These are phyloP conservation scores for Echites panduratus DNA, from an alignment of 257 asterid species.

Conservation along the genomic window DNA sequence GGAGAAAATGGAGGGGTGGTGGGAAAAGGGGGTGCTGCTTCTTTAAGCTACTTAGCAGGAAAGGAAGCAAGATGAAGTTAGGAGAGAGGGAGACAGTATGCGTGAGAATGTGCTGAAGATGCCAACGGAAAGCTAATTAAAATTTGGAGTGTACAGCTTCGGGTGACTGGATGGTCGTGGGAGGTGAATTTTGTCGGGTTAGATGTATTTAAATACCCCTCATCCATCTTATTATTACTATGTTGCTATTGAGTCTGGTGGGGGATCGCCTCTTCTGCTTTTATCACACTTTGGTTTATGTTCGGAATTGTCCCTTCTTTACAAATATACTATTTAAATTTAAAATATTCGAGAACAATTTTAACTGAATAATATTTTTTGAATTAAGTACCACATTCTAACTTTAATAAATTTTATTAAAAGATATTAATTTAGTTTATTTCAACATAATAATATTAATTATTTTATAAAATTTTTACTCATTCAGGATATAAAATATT, in stretches of 20 bases:
- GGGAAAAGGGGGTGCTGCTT: conserved; percentile 28
- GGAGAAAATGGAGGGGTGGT: conserved; percentile 6
- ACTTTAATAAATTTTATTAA: too few species aligned
- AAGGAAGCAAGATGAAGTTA: conserved; percentile 29
- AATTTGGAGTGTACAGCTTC: conserved; percentile 19
- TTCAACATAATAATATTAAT: too few species aligned
- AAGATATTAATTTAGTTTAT: too few species aligned
- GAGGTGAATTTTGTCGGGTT: conserved; percentile 6
- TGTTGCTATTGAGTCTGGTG: conserved; percentile 27
- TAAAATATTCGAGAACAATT: too few species aligned
- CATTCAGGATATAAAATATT: too few species aligned
- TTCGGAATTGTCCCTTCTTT: too few species aligned
- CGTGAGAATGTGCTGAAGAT: conserved; percentile 3
- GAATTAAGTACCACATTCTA: too few species aligned
- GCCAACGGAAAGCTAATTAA: conserved; percentile 30
- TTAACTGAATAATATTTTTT: too few species aligned
- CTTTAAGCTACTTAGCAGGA: conserved; percentile 53
- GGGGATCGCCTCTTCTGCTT: too few species aligned
- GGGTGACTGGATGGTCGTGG: conserved; percentile 4
- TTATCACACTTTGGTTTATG: too few species aligned
- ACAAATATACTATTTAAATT: too few species aligned
- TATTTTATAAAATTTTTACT: too few species aligned
- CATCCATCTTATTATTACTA: conserved; percentile 7
- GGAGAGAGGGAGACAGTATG: conserved; percentile 1
- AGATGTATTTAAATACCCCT: conserved; percentile 11